Base-by-base conservation (phyloP, 495 filamentous ascomycete species). In the Hypoxylon rickii region DNA sequence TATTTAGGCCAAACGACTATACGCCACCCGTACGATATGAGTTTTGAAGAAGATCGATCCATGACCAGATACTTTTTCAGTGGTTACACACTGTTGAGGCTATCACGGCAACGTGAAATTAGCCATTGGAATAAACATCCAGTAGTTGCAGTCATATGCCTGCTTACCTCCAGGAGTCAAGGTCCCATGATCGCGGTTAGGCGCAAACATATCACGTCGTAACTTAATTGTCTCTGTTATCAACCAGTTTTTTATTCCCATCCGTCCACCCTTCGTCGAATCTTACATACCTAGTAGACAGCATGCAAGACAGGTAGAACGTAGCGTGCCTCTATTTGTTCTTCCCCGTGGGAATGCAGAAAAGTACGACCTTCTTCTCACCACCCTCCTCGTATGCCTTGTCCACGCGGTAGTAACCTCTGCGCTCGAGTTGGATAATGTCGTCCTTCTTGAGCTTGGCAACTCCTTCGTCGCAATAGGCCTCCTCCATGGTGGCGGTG, bases 361-460 rank as follows among this genome's bases (percentile, higher is more conserved):
- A 92, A 56, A 92, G 74, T 18, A 92, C 83, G n/a, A 88, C 82
- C 48, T 83, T 81, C 68, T 79, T 78, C 38, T 77, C 74, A 53
- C 69, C 68, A 13, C 70, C 74, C 15, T 76, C 73, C 18, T 71
- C 66, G 63, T 75, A 76, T 1, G 72, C 77, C 66, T 77, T 77
- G 70, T 96, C 92, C 16, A 92, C 78, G 18, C 91, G 79, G 75
- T 89, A 96, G 76, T 88, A 97, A 10, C 92, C 92, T 70, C 91
- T 92, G 36, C 92, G 81, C 80, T 97, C 92, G 56, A 97, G 90
- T 77, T 96, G 92, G 56, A 97, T 89, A 49, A 97, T 90, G 58
- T 93, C 89, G 63, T 87, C 88, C 70, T 83, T 83, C 76, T 87
- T 87, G 44, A 96, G 73, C 36, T 82, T 77, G 2, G 83, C 79